Base-by-base conservation (phyloP, 176 grass and related monocot genomes). In the Saccharum officinarum region DNA sequence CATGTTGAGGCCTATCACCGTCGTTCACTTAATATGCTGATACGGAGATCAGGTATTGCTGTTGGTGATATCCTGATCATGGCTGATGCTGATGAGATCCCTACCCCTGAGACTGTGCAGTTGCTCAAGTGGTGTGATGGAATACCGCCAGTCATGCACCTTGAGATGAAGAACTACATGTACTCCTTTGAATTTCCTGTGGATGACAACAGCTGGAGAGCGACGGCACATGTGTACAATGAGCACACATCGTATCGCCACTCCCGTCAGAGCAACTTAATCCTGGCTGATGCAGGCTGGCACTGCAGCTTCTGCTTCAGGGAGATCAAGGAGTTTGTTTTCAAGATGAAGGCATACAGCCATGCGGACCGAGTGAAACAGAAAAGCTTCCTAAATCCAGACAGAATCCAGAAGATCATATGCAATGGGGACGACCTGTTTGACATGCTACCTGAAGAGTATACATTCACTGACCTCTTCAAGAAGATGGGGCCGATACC, bases 301-400 rank as follows among this genome's bases (percentile, higher is more conserved):
- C 97, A 95, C 65, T 98, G 97, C 77, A 98, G 97, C 72, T 98
- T 98, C 83, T 98, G 97, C 88, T 98, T 98, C 85, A 88, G 93
- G 37, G 70, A 26, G 50, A 98, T 98, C 34, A 89, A 95, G 57
- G 93, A 95, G 39, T 95, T 98, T 55, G 69, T 90, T 76, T 98
- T 98, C 86, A 98, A 98, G 88, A 98, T 98, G 93, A 95, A 80
- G 63, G 91, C 93, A 1, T 98, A 98, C 44, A 98, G 97, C 79
- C 97, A 98, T 0, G 93, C 97, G 1, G 97, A 98, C 77, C 83
- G 93, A 57, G 91, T 98, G 74, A 87, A 73, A 10, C 62, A 83
- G 59, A 36, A 71, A 41, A 92, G 86, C 78, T 95, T 94, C 81
- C 71, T 98, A 39, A 85, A 94, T 14, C 84, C 81, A 18, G 83